Evolutionary conservation across 2,329 filamentous ascomycete species (phyloP).

Genomic region (Sporothrix schenckii): DNA sequence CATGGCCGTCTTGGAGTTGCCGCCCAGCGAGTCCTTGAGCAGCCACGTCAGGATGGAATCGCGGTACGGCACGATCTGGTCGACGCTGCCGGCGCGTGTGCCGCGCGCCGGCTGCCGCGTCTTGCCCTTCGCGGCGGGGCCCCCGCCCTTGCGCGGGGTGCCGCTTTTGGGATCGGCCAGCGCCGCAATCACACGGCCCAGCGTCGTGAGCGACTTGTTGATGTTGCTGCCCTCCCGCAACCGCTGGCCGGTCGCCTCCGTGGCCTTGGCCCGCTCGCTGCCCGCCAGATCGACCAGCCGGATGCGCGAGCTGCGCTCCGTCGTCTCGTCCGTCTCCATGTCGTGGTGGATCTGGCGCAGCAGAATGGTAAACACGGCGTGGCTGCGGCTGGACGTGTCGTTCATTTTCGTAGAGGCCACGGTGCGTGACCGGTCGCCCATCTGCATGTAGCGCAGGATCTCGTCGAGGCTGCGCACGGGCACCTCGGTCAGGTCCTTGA

Average conservation of each 20-base stretch:
- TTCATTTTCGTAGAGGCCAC: constrained; percentile 98
- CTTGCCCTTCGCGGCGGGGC: constrained; percentile 33
- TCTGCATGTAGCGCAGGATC: constrained; percentile 86
- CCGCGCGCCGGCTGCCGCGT: constrained; percentile 36
- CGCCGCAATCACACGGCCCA: constrained; percentile 93
- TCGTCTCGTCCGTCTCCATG: constrained; percentile 95
- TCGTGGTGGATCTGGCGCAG: constrained; percentile 98
- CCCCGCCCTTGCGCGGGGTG: constrained; percentile 58
- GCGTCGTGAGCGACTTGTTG: constrained; percentile 96
- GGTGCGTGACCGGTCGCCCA: constrained; percentile 84
- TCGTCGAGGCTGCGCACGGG: constrained; percentile 79
- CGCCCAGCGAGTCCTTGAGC: constrained; percentile 91
- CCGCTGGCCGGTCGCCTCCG: constrained; percentile 88
- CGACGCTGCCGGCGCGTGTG: constrained; percentile 48
- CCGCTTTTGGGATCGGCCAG: constrained; percentile 74
- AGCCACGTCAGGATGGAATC: constrained; percentile 85
- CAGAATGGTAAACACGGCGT: constrained; percentile 97
- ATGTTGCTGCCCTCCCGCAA: constrained; percentile 96
- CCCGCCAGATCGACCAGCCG: constrained; percentile 93
- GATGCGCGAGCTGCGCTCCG: constrained; percentile 90
- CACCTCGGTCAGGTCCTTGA: constrained; percentile 94
- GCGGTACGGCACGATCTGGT: constrained; percentile 84
- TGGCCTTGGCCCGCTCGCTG: constrained; percentile 91
- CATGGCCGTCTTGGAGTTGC: constrained; percentile 99
- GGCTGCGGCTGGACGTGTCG: constrained; percentile 93